Percentiles rank a stretch among this genome's conserved stretches.
phyloP scores from a whole-genome alignment of 164 flowering plant genomes.

The Vitis riparia region DNA sequence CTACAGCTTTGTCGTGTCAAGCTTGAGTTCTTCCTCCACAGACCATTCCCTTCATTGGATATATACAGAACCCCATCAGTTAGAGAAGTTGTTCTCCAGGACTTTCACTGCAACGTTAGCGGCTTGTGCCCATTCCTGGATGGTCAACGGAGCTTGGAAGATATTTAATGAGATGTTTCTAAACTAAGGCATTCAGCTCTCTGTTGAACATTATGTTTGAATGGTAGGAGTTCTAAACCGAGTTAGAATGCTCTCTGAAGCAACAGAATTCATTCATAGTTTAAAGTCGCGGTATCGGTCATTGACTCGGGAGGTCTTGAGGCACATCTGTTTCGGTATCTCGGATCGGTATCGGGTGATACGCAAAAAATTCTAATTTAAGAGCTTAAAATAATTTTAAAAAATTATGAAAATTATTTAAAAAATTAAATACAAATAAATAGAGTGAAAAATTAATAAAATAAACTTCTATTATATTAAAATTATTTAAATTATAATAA shows the following conservation, averaged over 20 bases:
- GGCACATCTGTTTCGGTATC: too few relatives aligned
- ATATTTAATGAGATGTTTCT: constrained; percentile 51
- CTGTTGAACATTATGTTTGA: constrained; percentile 82
- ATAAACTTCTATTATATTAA: too few relatives aligned
- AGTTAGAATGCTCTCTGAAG: constrained; percentile 72
- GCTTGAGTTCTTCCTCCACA: constrained; percentile 24
- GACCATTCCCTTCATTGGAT: constrained; percentile 24
- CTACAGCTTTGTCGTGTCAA: constrained; percentile 8
- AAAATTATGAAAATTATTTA: too few relatives aligned
- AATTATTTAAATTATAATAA: too few relatives aligned
- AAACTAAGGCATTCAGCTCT: constrained; percentile 51
- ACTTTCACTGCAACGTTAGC: constrained; percentile 72
- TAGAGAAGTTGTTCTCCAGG: constrained; percentile 15
- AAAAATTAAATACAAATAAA: too few relatives aligned
- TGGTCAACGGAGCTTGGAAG: constrained; percentile 53
- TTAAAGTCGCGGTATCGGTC: too few relatives aligned
- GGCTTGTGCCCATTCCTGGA: constrained; percentile 82
- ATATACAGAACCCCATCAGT: constrained; percentile 27
- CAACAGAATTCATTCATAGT: constrained; percentile 54
- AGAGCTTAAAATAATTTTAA: too few relatives aligned
- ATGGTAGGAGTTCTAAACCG: constrained; percentile 70
- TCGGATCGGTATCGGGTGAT: too few relatives aligned
- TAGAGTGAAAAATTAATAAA: too few relatives aligned
- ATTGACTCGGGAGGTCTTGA: too few relatives aligned
- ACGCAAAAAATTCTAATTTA: too few relatives aligned